These are phyloP conservation scores for Wickerhamiella spandovensis DNA, from an alignment of 805 yeast genomes.

Conservation along the genomic window DNA sequence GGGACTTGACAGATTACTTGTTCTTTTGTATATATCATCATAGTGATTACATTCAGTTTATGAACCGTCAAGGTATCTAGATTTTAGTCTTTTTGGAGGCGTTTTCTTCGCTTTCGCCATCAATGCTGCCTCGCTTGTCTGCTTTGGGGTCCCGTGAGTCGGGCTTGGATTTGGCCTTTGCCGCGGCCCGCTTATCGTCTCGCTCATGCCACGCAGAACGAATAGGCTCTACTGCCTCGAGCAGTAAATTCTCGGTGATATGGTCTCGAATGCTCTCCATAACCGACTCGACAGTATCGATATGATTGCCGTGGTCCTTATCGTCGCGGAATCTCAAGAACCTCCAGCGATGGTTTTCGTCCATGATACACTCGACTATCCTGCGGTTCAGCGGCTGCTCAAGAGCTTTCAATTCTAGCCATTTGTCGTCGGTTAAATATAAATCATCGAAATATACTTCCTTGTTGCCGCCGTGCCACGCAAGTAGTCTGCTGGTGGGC, in stretches of 20 bases:
- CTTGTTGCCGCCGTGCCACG: conserved; percentile 58
- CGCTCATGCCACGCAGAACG: conserved; percentile 51
- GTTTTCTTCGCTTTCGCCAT: not conserved
- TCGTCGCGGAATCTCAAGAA: conserved; percentile 87
- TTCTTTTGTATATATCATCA: not conserved
- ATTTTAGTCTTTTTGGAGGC: not conserved
- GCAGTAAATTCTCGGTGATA: conserved; percentile 65
- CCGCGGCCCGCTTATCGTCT: not conserved
- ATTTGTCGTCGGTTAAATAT: conserved; percentile 52
- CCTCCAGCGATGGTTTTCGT: conserved; percentile 60
- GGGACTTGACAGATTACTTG: not conserved
- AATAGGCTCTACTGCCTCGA: conserved; percentile 42
- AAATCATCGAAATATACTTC: conserved; percentile 53
- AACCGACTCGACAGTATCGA: conserved; percentile 68
- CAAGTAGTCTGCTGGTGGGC: conserved; percentile 54
- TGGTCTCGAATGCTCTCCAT: conserved; percentile 76
- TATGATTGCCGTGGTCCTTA: conserved; percentile 76
- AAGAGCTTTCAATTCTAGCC: conserved; percentile 58
- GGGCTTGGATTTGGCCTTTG: not conserved
- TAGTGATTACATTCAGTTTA: no score
- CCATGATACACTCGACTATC: conserved; percentile 71
- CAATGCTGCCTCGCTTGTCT: not conserved
- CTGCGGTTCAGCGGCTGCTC: conserved; percentile 81
- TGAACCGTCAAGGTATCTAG: no score
- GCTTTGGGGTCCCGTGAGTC: not conserved